phyloP scores from a whole-genome alignment of 345 rosid species.

The Isatis tinctoria region DNA sequence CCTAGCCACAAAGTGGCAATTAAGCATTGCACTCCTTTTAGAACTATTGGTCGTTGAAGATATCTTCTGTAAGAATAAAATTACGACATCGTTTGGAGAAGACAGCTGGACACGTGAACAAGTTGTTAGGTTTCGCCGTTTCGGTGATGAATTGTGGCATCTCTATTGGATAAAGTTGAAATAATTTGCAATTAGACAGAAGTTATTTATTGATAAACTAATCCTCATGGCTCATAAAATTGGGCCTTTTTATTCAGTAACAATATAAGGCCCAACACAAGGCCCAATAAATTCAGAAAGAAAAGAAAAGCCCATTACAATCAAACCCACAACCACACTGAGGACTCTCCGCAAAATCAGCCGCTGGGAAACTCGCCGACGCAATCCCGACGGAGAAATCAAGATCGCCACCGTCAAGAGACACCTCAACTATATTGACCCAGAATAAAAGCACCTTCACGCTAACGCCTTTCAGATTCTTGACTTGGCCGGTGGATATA shows the following conservation, averaged over 20 bases:
- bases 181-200: background rate
- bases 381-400: constrained; percentile 65
- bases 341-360: constrained; percentile 62
- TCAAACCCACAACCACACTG: constrained; percentile 87
- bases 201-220: background rate
- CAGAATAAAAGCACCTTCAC: constrained; percentile 58
- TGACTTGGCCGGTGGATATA: constrained; percentile 39
- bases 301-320: constrained; percentile 37
- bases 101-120: constrained; percentile 4
- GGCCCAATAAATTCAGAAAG: constrained; percentile 15
- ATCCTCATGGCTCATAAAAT: background rate
- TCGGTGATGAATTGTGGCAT: background rate
- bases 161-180: background rate
- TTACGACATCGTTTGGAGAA: background rate
- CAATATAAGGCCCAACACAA: background rate
- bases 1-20: no score
- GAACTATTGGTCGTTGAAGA: no score
- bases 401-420: constrained; percentile 38
- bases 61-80: background rate
- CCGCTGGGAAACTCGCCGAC: constrained; percentile 46
- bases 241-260: constrained; percentile 5
- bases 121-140: background rate
- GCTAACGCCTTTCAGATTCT: constrained; percentile 47
- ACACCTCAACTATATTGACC: constrained; percentile 49
- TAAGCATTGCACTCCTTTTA: no score